phyloP scores from a whole-genome alignment of 2,329 filamentous ascomycete species.

The Boeremia exigua region DNA sequence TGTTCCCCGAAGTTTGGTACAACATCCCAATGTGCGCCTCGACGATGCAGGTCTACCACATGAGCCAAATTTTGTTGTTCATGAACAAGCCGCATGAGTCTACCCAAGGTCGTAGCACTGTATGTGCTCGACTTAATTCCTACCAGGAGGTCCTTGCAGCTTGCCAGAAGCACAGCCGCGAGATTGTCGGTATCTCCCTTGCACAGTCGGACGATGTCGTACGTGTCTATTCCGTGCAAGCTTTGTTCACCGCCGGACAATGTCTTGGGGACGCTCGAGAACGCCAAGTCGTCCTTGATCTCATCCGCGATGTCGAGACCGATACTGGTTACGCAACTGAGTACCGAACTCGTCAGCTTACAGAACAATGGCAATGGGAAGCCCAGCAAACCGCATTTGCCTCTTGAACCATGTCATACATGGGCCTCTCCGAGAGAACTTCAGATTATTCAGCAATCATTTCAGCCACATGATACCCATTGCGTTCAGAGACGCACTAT shows the following conservation, averaged over 20 bases:
- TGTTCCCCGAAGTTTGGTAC: slow-evolving; percentile 68
- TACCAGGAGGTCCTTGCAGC: slow-evolving; percentile 64
- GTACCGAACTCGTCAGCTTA: slow-evolving; percentile 63
- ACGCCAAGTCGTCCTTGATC: slow-evolving; percentile 60
- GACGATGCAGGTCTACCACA: slow-evolving; percentile 70
- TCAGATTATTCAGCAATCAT: background rate
- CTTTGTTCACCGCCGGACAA: slow-evolving; percentile 67
- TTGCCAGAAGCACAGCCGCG: slow-evolving; percentile 63
- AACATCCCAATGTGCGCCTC: slow-evolving; percentile 68
- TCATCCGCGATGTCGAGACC: slow-evolving; percentile 65
- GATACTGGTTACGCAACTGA: slow-evolving; percentile 70
- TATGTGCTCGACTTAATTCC: slow-evolving; percentile 61
- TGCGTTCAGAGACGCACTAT: slow-evolving; percentile 4
- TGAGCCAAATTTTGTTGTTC: slow-evolving; percentile 66
- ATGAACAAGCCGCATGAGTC: slow-evolving; percentile 66
- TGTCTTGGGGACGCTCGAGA: slow-evolving; percentile 63
- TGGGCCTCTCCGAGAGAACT: background rate
- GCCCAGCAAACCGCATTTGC: slow-evolving; percentile 31
- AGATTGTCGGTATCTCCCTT: slow-evolving; percentile 67
- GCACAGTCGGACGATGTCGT: slow-evolving; percentile 62
- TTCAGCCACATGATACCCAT: slow-evolving; percentile 14
- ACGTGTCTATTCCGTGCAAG: slow-evolving; percentile 64
- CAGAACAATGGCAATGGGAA: slow-evolving; percentile 55
- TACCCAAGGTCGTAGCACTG: slow-evolving; percentile 58
- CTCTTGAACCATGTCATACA: slow-evolving; percentile 17